phyloP scores from a whole-genome alignment of 805 yeast species.

The Teunomyces stri region DNA sequence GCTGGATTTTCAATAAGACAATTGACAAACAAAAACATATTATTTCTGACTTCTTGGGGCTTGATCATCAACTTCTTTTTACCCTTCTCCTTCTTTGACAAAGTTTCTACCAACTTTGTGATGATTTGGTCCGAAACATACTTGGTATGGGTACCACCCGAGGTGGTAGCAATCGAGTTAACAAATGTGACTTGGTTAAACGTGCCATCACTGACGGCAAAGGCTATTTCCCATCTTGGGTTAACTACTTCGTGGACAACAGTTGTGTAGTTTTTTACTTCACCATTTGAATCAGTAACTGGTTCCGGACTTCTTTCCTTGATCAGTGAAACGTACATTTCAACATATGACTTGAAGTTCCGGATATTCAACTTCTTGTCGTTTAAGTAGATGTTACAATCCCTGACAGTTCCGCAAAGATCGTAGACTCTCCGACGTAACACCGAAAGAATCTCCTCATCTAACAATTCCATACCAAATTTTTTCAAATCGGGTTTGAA shows the following conservation, averaged over 20 bases:
- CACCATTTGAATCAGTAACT: slow-evolving; percentile 23
- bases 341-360: slow-evolving; percentile 84
- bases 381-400: slow-evolving; percentile 74
- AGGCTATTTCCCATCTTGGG: slow-evolving; percentile 95
- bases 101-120: slow-evolving; percentile 65
- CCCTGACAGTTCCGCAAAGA: slow-evolving; percentile 88
- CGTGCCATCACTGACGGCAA: slow-evolving; percentile 84
- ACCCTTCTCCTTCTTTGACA: slow-evolving; percentile 63
- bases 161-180: slow-evolving; percentile 93
- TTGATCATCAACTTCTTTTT: slow-evolving; percentile 68
- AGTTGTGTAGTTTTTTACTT: slow-evolving; percentile 35
- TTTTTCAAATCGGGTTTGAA: slow-evolving; percentile 84
- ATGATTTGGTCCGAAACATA: slow-evolving; percentile 82
- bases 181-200: slow-evolving; percentile 96
- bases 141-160: slow-evolving; percentile 95
- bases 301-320: slow-evolving; percentile 46
- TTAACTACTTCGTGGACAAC: slow-evolving; percentile 77
- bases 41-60: slow-evolving; percentile 84
- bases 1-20: slow-evolving; percentile 96
- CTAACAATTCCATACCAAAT: slow-evolving; percentile 82
- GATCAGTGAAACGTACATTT: slow-evolving; percentile 80
- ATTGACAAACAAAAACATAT: slow-evolving; percentile 87
- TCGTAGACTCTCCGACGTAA: slow-evolving; percentile 93
- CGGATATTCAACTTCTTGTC: slow-evolving; percentile 66
- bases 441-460: slow-evolving; percentile 79